A percentile compares a stretch with the other conserved stretches of the same genome.
These are phyloP conservation scores for Fusarium sublunatum DNA, from an alignment of 2,329 filamentous ascomycete genomes.

Conservation along the genomic window DNA sequence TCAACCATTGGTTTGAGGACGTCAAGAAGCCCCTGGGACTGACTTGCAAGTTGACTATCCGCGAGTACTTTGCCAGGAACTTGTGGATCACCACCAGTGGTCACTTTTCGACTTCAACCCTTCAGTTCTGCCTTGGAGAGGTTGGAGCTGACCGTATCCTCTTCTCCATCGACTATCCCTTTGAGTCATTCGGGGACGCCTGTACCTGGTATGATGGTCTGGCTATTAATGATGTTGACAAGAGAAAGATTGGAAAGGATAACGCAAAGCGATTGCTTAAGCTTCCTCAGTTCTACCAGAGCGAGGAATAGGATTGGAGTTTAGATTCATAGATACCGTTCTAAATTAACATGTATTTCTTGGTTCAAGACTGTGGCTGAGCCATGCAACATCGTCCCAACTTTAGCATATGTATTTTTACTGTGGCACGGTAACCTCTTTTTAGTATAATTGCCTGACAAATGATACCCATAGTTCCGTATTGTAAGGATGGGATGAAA, in stretches of 20 bases:
- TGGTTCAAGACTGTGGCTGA: too few relatives aligned
- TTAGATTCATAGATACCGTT: neutral
- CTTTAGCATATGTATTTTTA: too few relatives aligned
- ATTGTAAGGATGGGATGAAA: too few relatives aligned
- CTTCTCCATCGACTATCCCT: constrained; percentile 66
- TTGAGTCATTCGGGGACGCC: constrained; percentile 58
- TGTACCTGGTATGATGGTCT: constrained; percentile 56
- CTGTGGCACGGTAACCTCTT: too few relatives aligned
- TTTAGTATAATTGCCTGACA: too few relatives aligned
- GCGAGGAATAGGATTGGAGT: constrained; percentile 24
- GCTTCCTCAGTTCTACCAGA: constrained; percentile 42
- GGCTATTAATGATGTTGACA: constrained; percentile 50
- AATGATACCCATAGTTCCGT: too few relatives aligned
- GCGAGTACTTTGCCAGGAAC: constrained; percentile 65
- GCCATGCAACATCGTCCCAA: too few relatives aligned
- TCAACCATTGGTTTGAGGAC: constrained; percentile 67
- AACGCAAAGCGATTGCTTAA: constrained; percentile 58
- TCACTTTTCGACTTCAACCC: constrained; percentile 64
- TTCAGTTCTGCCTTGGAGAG: constrained; percentile 62
- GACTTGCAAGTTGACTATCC: constrained; percentile 60
- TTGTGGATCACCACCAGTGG: constrained; percentile 68
- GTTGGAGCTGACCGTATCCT: constrained; percentile 62
- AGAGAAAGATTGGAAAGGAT: constrained; percentile 56
- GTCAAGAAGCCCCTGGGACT: constrained; percentile 63
- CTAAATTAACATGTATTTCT: too few relatives aligned